A percentile compares a stretch with the other conserved stretches of the same genome.
Conservation (phyloP, 345 rosid species). For the Arabis alpina region DNA sequence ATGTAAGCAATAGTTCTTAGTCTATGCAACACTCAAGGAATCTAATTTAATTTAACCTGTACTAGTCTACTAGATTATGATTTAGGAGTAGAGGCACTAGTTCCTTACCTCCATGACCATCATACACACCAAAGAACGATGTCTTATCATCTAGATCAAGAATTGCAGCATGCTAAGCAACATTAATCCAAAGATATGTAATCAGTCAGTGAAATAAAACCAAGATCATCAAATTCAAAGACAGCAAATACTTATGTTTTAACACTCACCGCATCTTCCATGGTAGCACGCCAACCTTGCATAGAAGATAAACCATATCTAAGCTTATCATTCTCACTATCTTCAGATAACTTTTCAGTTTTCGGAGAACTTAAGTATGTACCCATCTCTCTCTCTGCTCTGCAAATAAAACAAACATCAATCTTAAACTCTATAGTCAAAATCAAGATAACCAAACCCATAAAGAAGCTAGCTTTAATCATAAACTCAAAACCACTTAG, state of each 20-base stretch:
- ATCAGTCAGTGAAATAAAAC: conserved; percentile 5
- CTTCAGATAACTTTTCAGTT: conserved; percentile 76
- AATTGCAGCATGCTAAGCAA: conserved; percentile 66
- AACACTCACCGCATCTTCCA: conserved; percentile 87
- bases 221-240: conserved; percentile 4
- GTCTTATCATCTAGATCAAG: conserved; percentile 65
- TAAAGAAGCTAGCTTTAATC: neutral
- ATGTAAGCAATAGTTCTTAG: too few relatives aligned
- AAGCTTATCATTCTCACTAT: conserved; percentile 66
- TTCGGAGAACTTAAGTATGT: conserved; percentile 79
- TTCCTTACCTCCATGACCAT: conserved; percentile 85
- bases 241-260: neutral
- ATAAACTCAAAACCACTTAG: conserved; percentile 14
- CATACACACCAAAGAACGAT: conserved; percentile 85
- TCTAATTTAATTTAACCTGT: too few relatives aligned
- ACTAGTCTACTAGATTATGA: neutral
- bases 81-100: neutral
- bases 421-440: neutral
- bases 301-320: conserved; percentile 76
- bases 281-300: conserved; percentile 92
- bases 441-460: neutral
- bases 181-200: neutral
- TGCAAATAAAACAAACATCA: neutral
- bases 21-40: too few relatives aligned
- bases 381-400: conserved; percentile 54